Base-by-base conservation (phyloP, 257 asterid genomes). In the Nemophila menziesii region DNA sequence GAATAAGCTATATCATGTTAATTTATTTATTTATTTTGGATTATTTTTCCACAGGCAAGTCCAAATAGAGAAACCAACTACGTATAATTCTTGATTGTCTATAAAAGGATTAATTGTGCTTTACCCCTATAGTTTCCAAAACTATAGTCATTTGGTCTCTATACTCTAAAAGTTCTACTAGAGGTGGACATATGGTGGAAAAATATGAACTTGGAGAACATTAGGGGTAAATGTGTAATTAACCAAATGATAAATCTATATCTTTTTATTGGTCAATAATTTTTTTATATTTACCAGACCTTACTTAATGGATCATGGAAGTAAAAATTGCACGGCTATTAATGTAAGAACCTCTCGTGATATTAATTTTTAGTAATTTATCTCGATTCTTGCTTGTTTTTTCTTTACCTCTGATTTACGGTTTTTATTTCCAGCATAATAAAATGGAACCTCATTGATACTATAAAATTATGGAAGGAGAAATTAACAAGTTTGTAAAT, bases 291-390 rank as follows among this genome's bases (percentile, higher is more conserved):
- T 50, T 38, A 39, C 33, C 55, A 90, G 99, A 81, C 96, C 99
- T 23, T 90, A 89, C 45, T 17, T 89, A 46, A 89, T 89, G 93
- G 98, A 89, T 84, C 95, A 84, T 20, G 96, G 96, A 40, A 90
- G 99, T 81, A 90, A 94, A 37, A 90, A 90, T 49, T 90, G 94
- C 10, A 90, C 96, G 44, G 77, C 69, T 66, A 68, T 90, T 41
- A 90, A 90, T 46, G 98, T 90, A 74, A 78, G 96, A 51, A 20
- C 37, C 44, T n/a, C n/a, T 42, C 23, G n/a, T n/a, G n/a, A n/a
- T n/a, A n/a, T n/a, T n/a, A n/a, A n/a, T 17, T 17, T 38, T 4
- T 19, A 29, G 36, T 18, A 24, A 40, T 13, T 44, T 40, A 27
- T 18, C 6, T 43, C 17, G 16, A 20, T 14, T 34, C 43, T 22